Conservation (phyloP, 2,329 filamentous ascomycete species). For the Curvularia sp. region DNA sequence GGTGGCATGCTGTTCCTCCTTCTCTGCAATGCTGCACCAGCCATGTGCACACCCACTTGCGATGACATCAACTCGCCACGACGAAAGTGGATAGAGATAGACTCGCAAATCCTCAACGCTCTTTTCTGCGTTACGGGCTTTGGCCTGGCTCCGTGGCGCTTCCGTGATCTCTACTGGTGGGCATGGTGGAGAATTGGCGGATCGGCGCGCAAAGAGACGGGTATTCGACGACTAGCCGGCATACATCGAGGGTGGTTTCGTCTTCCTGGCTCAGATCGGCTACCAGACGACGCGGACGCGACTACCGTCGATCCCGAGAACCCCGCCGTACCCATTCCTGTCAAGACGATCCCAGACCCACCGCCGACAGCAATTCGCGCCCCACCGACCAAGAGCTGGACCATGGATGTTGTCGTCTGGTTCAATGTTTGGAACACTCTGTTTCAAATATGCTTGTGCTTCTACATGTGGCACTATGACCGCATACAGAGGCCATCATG, state of each 20-base stretch:
- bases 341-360: slow-evolving; percentile 66
- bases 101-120: slow-evolving; percentile 81
- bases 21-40: slow-evolving; percentile 74
- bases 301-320: slow-evolving; percentile 46
- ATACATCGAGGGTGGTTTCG: slow-evolving; percentile 80
- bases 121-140: slow-evolving; percentile 89
- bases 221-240: slow-evolving; percentile 72
- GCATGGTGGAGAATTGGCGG: slow-evolving; percentile 65
- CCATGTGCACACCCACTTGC: slow-evolving; percentile 76
- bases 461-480: slow-evolving; percentile 84
- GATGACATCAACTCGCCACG: slow-evolving; percentile 76
- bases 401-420: slow-evolving; percentile 81
- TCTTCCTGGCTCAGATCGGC: slow-evolving; percentile 67
- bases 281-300: slow-evolving; percentile 49
- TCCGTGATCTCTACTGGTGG: slow-evolving; percentile 78
- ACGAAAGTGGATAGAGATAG: slow-evolving; percentile 84
- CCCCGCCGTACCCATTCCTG: slow-evolving; percentile 67
- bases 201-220: slow-evolving; percentile 55
- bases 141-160: slow-evolving; percentile 83
- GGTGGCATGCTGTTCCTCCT: slow-evolving; percentile 90
- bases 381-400: slow-evolving; percentile 72
- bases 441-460: slow-evolving; percentile 74
- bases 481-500: slow-evolving; percentile 76
- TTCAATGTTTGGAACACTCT: slow-evolving; percentile 80
- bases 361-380: slow-evolving; percentile 77